phyloP scores from a whole-genome alignment of 225 moss, liverwort and hornwort species.

The Pseudoscleropodium purum region DNA sequence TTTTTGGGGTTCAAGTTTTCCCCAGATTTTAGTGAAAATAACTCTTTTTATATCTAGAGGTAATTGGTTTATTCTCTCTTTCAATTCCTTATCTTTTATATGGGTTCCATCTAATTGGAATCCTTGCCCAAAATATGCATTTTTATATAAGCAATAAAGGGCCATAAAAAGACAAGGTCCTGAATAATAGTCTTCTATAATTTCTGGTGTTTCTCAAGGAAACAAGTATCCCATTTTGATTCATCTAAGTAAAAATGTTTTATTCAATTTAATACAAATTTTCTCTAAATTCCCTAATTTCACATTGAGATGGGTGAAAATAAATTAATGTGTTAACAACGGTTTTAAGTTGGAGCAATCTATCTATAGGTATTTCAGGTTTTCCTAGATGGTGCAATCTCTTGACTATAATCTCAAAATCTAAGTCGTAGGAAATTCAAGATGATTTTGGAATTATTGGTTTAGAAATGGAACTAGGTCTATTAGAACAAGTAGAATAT shows the following conservation, averaged over 20 bases:
- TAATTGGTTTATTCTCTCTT: rapidly evolving
- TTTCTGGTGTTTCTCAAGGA: background rate
- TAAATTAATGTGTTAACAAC: too few species aligned
- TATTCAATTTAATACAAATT: too few species aligned
- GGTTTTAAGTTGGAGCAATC: too few species aligned
- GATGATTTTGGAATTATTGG: too few species aligned
- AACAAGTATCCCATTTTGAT: background rate
- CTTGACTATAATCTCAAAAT: too few species aligned
- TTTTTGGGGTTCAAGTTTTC: rapidly evolving
- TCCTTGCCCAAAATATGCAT: background rate
- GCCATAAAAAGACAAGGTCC: background rate
- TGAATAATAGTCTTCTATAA: background rate
- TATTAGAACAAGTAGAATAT: too few species aligned
- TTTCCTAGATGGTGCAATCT: too few species aligned
- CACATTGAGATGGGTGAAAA: too few species aligned
- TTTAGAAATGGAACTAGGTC: too few species aligned
- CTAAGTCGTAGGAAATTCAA: too few species aligned
- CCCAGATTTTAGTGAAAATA: background rate
- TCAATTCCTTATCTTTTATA: background rate
- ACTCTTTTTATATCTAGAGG: background rate
- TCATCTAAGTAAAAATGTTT: background rate
- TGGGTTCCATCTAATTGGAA: background rate
- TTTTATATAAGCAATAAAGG: background rate
- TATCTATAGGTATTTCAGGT: too few species aligned
- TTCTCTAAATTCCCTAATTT: too few species aligned